These are phyloP conservation scores for Vicia sativa DNA, from an alignment of 306 rosid species.

Conservation along the genomic window DNA sequence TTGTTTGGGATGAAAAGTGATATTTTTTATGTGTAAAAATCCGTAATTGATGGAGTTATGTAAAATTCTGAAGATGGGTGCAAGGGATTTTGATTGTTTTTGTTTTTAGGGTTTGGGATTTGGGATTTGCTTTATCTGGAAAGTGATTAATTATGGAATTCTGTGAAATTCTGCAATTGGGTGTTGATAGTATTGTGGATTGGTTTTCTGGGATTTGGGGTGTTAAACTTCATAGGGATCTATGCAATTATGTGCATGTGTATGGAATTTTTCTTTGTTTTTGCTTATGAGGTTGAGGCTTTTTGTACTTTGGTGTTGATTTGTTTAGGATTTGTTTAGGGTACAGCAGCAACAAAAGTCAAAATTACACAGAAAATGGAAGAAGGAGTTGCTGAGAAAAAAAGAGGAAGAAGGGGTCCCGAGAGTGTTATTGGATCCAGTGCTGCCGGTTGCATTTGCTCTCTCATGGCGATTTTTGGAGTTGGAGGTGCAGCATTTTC, in stretches of 20 bases:
- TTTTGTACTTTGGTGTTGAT: conserved; percentile 43
- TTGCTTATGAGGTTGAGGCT: conserved; percentile 24
- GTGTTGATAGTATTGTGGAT: neutral
- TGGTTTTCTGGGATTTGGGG: conserved; percentile 7
- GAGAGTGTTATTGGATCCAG: conserved; percentile 97
- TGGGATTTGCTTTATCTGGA: neutral
- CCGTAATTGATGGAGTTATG: neutral
- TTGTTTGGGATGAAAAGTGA: neutral
- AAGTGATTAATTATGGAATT: neutral
- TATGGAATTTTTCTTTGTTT: neutral
- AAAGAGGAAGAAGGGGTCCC: conserved; percentile 95
- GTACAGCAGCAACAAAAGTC: conserved; percentile 90
- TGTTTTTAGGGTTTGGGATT: conserved; percentile 16
- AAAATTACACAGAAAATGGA: conserved; percentile 91
- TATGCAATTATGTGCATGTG: conserved; percentile 19
- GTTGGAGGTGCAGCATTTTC: conserved; percentile 70
- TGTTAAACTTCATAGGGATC: conserved; percentile 11
- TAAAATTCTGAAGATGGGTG: conserved; percentile 1
- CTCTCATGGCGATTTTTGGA: conserved; percentile 66
- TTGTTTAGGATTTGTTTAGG: conserved; percentile 53
- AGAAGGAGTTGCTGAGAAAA: conserved; percentile 94
- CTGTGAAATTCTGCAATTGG: conserved; percentile 6
- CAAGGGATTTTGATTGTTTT: neutral
- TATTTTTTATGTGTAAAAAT: neutral
- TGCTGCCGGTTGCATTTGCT: conserved; percentile 93